phyloP scores from a whole-genome alignment of 768 basidiomycete species.

The Boletellus ananiceps region DNA sequence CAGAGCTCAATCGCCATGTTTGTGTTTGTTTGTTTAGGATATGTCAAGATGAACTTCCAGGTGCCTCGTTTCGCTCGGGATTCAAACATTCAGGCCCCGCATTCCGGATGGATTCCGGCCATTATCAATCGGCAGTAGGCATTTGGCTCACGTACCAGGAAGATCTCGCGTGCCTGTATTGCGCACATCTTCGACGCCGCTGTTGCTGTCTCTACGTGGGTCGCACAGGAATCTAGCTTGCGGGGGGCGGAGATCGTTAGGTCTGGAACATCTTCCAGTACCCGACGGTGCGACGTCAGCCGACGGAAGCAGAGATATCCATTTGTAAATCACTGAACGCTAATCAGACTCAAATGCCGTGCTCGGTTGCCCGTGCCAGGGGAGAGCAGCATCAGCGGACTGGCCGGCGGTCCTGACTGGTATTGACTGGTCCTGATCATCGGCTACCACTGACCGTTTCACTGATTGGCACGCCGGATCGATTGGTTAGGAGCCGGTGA shows the following conservation, averaged over 20 bases:
- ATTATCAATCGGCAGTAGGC: constrained; percentile 46
- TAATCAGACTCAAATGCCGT: constrained; percentile 14
- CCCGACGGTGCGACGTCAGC: constrained; percentile 13
- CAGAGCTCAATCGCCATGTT: constrained; percentile 18
- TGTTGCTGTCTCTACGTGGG: constrained; percentile 13
- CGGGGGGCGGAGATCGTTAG: constrained; percentile 45
- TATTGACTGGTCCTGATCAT: too few species aligned
- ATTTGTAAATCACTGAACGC: constrained; percentile 11
- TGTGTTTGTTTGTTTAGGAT: constrained; percentile 36
- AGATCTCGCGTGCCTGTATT: constrained; percentile 43
- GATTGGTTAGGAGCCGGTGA: constrained; percentile 23
- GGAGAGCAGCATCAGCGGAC: too few species aligned
- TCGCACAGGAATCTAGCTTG: constrained; percentile 52
- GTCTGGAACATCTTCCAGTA: constrained; percentile 40
- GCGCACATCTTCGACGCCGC: constrained; percentile 38
- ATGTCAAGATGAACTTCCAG: constrained; percentile 48
- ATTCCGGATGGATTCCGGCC: constrained; percentile 49
- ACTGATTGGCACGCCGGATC: too few species aligned
- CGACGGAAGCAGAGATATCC: constrained; percentile 28
- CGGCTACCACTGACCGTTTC: too few species aligned
- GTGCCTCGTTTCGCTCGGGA: constrained; percentile 44
- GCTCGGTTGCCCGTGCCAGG: constrained; percentile 17
- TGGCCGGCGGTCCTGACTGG: too few species aligned
- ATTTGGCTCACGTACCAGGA: constrained; percentile 45
- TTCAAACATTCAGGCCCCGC: constrained; percentile 39